Base-by-base conservation (phyloP, 345 rosid genomes). In the Populus euphratica region DNA sequence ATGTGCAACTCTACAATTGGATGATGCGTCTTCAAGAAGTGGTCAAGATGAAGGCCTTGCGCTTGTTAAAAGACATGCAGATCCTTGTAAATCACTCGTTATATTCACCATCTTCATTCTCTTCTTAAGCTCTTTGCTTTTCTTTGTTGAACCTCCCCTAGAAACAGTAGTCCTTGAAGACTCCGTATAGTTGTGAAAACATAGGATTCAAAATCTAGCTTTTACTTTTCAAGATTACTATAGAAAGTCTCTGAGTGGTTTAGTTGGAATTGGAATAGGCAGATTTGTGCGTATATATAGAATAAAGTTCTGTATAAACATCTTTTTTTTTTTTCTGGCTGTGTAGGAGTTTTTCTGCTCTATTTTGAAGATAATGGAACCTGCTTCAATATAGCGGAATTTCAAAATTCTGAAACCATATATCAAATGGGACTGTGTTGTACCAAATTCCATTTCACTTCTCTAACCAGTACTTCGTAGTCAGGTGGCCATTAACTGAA, bases 41-140 rank as follows among this genome's bases (percentile, higher is more conserved):
- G 89, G 83, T 75, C 87, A 73, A 69, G 91, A 91, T 63, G 89
- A 93, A 84, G 89, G 91, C 49, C 81, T 78, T 73, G 80, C 85
- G 14, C 85, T 93, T 27, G 70, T 88, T 20, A 77, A 82, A 75
- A 80, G 78, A 27, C 44, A 47, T 7, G 87, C 83, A 2, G 82
- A 90, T 79, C 91, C 91, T 31, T 86, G 97, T 70, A 91, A 90
- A 85, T 90, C 97, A 5, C 80, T 90, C 14, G 65, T 84, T 16
- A 39, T 91, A 20, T 93, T 93, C 80, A 52, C 86, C 39, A 25
- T 85, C 75, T 87, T 84, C 35, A 20, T 87, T 21, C 74, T 91
- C 10, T 79, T 83, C 77, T 76, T 90, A 41, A 76, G 89, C 74
- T 87, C 88, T 71, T 75, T 88, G 64, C 63, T 89, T 77, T 82